Percentiles rank a stretch among this genome's conserved stretches.
Conservation (phyloP, 306 rosid species). For the Amphicarpaea edgeworthii region DNA sequence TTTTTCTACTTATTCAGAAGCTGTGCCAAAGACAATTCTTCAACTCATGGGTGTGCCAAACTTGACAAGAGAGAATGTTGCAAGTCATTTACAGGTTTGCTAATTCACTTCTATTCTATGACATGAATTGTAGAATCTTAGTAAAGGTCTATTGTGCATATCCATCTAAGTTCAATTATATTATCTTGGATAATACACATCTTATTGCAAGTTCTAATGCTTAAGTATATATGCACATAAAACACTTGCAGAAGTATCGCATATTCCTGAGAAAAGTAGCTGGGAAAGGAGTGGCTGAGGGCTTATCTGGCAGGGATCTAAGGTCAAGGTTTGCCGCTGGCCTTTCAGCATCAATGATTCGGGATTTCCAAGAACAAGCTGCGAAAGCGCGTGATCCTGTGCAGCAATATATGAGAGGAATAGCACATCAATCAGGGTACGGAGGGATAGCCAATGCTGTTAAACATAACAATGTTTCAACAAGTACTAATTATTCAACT, state of each 20-base stretch:
- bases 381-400: neutral
- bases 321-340: constrained; percentile 60
- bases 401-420: neutral
- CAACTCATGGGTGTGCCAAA: constrained; percentile 70
- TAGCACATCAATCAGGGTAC: neutral
- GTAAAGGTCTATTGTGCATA: neutral
- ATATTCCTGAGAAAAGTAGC: constrained; percentile 57
- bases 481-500: neutral
- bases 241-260: constrained; percentile 67
- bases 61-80: constrained; percentile 68
- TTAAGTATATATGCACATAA: neutral
- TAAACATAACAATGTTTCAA: neutral
- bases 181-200: neutral
- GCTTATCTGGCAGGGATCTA: constrained; percentile 45
- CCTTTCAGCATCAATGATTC: constrained; percentile 34
- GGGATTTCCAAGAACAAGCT: neutral
- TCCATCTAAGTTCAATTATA: neutral
- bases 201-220: neutral
- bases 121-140: neutral
- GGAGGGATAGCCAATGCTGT: neutral
- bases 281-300: constrained; percentile 45
- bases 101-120: neutral
- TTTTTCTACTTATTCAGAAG: constrained; percentile 49
- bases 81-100: constrained; percentile 79
- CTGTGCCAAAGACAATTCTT: constrained; percentile 68